Conservation (phyloP, 2,329 filamentous ascomycete species). For the Aspergillus tanneri region DNA sequence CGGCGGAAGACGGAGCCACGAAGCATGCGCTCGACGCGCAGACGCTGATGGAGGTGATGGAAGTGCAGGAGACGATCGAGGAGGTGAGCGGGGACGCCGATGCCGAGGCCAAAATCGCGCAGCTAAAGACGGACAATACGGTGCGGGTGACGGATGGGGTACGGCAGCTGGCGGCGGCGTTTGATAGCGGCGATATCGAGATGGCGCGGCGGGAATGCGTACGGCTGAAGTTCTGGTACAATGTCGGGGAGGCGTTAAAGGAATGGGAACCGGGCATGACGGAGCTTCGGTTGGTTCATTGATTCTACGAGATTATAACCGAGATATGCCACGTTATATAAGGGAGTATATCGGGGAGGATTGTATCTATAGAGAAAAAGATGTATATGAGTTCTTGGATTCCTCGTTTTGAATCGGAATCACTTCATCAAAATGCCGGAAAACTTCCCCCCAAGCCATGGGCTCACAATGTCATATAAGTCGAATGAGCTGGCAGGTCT, state of each 20-base stretch:
- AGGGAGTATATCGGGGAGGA: too few species aligned
- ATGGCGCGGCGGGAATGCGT: conserved; percentile 71
- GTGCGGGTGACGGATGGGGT: conserved; percentile 65
- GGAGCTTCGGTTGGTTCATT: conserved; percentile 57
- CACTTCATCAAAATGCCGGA: too few species aligned
- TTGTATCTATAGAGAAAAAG: too few species aligned
- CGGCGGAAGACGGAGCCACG: conserved; percentile 69
- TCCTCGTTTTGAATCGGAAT: too few species aligned
- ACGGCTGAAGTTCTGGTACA: conserved; percentile 83
- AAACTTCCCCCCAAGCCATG: too few species aligned
- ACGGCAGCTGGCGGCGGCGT: conserved; percentile 60
- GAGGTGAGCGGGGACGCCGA: conserved; percentile 53
- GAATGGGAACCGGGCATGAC: conserved; percentile 78
- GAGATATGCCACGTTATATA: too few species aligned
- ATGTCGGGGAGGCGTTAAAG: conserved; percentile 75
- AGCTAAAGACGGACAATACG: conserved; percentile 67
- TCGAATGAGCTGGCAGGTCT: too few species aligned
- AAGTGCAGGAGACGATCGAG: conserved; percentile 74
- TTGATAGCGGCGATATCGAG: conserved; percentile 65
- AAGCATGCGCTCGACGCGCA: conserved; percentile 67
- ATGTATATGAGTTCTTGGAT: too few species aligned
- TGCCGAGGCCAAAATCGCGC: conserved; percentile 60
- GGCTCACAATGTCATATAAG: too few species aligned
- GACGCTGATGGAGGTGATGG: conserved; percentile 82
- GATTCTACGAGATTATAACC: too few species aligned